Evolutionary conservation across 164 flowering plant genomes (phyloP).

Genomic region (Aristolochia fimbriata): DNA sequence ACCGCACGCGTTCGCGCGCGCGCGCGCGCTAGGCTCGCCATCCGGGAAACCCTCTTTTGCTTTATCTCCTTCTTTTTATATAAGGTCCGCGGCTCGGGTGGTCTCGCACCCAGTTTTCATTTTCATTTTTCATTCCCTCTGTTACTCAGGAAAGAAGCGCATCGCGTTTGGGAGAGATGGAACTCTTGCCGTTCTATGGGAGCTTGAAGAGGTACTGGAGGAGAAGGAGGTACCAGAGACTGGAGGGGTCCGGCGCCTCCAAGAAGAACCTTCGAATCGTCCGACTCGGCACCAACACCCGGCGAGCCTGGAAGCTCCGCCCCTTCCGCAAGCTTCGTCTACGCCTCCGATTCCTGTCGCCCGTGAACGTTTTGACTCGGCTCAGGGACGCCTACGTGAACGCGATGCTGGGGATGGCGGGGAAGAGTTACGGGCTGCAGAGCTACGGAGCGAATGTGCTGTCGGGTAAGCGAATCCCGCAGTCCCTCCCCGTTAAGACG

Average conservation of each 20-base stretch:
- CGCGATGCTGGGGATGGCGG: conserved; percentile 5
- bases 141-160: too few relatives aligned
- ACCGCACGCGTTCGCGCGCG: too few relatives aligned
- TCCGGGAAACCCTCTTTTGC: too few relatives aligned
- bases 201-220: conserved; percentile 7
- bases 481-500: neutral
- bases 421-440: conserved; percentile 1
- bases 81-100: too few relatives aligned
- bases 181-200: neutral
- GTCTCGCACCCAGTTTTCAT: too few relatives aligned
- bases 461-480: neutral
- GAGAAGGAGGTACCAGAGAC: conserved; percentile 3
- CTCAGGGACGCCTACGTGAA: conserved; percentile 6
- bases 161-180: too few relatives aligned
- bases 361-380: conserved; percentile 1
- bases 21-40: too few relatives aligned
- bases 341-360: conserved; percentile 1
- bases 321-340: neutral
- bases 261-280: conserved; percentile 2
- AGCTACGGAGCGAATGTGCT: neutral
- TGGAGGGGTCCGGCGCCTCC: neutral
- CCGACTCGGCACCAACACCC: conserved; percentile 2
- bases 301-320: neutral
- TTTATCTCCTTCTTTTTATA: too few relatives aligned
- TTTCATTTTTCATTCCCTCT: too few relatives aligned